These are phyloP conservation scores for Suhomyces choctaworum DNA, from an alignment of 1,139 yeast genomes.

Conservation along the genomic window DNA sequence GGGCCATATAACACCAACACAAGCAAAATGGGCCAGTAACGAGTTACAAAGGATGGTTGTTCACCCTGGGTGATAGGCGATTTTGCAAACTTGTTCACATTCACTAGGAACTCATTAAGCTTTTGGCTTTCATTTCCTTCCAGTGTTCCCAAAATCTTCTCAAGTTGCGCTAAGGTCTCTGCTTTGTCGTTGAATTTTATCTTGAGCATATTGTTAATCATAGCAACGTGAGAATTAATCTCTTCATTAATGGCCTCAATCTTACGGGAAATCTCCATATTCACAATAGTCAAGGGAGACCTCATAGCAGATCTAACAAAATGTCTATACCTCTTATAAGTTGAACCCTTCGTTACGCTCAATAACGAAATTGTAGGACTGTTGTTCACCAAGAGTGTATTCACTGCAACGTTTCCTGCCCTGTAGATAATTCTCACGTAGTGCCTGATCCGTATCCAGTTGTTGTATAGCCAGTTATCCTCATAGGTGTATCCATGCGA, in stretches of 20 bases:
- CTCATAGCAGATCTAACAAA: slow-evolving; percentile 16
- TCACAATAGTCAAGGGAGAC: slow-evolving; percentile 23
- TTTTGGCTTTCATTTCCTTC: slow-evolving; percentile 13
- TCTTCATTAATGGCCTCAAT: slow-evolving; percentile 22
- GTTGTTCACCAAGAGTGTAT: slow-evolving; percentile 6
- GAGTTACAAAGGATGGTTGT: slow-evolving; percentile 50
- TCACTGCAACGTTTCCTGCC: slow-evolving; percentile 4
- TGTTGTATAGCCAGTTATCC: slow-evolving; percentile 18
- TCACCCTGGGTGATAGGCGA: slow-evolving; percentile 18
- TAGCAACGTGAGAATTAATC: slow-evolving; percentile 22
- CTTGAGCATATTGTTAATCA: slow-evolving; percentile 25
- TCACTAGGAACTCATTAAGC: slow-evolving; percentile 13
- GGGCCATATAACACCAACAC: slow-evolving; percentile 52
- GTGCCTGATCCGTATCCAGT: slow-evolving; percentile 14
- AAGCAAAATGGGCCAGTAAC: slow-evolving; percentile 68
- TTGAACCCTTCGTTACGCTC: slow-evolving; percentile 5
- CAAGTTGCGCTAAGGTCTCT: slow-evolving; percentile 11
- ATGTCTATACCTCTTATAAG: slow-evolving; percentile 7
- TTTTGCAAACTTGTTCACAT: slow-evolving; percentile 13
- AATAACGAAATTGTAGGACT: slow-evolving; percentile 13
- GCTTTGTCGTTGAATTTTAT: slow-evolving; percentile 18
- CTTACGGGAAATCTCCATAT: slow-evolving; percentile 24
- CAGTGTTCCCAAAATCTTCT: slow-evolving; percentile 13
- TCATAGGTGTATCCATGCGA: slow-evolving; percentile 12
- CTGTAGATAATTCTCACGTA: slow-evolving; percentile 1